phyloP scores from a whole-genome alignment of 169 alveolate genomes.

The Babesia gibsoni region DNA sequence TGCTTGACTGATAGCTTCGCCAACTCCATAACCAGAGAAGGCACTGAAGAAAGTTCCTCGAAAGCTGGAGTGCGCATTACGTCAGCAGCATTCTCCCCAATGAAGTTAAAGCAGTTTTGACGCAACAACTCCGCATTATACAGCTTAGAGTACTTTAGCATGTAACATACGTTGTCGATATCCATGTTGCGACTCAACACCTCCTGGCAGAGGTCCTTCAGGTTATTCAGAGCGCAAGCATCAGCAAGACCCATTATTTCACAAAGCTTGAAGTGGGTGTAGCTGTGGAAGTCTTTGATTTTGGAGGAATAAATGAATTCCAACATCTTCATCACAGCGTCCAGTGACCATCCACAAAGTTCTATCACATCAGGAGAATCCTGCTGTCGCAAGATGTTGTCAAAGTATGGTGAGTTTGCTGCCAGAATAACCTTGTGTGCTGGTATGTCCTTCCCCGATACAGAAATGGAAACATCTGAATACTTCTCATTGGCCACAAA shows the following conservation, averaged over 20 bases:
- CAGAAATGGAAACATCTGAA: constrained; percentile 56
- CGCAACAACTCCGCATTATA: constrained; percentile 65
- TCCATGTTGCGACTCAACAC: constrained; percentile 53
- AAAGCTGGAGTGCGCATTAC: constrained; percentile 67
- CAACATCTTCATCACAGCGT: constrained; percentile 58
- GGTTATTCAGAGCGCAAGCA: constrained; percentile 38
- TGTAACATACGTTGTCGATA: constrained; percentile 63
- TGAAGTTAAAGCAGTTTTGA: constrained; percentile 60
- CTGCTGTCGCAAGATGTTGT: constrained; percentile 45
- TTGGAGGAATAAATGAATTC: constrained; percentile 58
- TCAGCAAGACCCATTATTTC: constrained; percentile 68
- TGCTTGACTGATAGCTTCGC: constrained; percentile 63
- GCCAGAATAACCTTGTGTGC: constrained; percentile 60
- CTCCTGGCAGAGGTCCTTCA: constrained; percentile 65
- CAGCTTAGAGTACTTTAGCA: constrained; percentile 64
- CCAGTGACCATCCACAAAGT: constrained; percentile 60
- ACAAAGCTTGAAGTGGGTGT: constrained; percentile 59
- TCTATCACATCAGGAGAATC: constrained; percentile 55
- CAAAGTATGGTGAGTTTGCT: constrained; percentile 56
- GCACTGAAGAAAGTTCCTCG: constrained; percentile 67
- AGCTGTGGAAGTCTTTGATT: constrained; percentile 52
- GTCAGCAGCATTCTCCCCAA: constrained; percentile 61
- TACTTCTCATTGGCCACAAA: constrained; percentile 24
- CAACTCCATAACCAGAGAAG: constrained; percentile 66
- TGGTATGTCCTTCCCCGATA: constrained; percentile 62